Evolutionary conservation across 177 flowering plant genomes (phyloP).

Genomic region (Tripterygium wilfordii): DNA sequence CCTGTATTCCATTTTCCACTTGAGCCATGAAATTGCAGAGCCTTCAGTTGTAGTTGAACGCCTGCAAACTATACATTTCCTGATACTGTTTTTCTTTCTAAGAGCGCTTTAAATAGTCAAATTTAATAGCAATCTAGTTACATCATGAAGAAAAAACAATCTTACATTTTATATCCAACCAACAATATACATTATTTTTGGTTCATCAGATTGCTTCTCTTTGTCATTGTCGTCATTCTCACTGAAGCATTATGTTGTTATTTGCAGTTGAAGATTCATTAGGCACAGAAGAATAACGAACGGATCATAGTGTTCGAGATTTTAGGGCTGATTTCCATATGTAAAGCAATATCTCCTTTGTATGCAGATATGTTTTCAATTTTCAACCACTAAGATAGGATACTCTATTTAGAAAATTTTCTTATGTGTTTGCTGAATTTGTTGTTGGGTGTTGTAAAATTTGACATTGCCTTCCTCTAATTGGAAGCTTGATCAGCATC

Average conservation of each 20-base stretch:
- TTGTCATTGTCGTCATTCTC: background rate
- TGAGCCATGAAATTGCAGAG: no score
- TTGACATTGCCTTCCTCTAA: no score
- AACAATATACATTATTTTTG: no score
- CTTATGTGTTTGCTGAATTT: constrained; percentile 4
- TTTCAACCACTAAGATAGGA: constrained; percentile 7
- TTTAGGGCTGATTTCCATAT: constrained; percentile 12
- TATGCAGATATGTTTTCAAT: constrained; percentile 6
- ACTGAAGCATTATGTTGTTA: constrained; percentile 1
- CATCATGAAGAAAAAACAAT: no score
- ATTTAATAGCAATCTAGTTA: no score
- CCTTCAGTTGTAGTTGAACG: background rate
- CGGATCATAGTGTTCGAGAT: background rate
- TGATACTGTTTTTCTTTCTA: no score
- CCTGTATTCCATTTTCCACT: no score
- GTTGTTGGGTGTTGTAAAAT: background rate
- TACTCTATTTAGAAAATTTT: constrained; percentile 15
- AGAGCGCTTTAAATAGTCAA: no score
- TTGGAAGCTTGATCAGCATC: no score
- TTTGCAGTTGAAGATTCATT: constrained; percentile 25
- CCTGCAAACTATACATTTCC: background rate
- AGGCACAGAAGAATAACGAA: constrained; percentile 16
- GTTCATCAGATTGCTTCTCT: background rate
- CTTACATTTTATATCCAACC: no score
- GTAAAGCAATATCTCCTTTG: constrained; percentile 11